phyloP scores from a whole-genome alignment of 345 rosid genomes.

The Viola odorata region DNA sequence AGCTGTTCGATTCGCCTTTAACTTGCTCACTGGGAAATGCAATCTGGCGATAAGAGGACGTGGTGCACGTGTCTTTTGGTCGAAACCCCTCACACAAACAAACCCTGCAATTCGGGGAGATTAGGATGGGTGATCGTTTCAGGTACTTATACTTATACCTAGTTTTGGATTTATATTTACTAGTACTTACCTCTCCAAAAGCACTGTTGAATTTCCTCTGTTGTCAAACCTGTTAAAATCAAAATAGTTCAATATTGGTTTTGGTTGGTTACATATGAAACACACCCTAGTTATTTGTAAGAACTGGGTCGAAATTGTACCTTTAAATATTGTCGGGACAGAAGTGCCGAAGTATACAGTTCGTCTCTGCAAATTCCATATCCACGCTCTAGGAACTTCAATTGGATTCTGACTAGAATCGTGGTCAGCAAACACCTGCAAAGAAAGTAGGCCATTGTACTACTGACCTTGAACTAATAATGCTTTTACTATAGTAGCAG shows the following conservation, averaged over 20 bases:
- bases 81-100: constrained; percentile 90
- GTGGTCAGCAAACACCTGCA: constrained; percentile 34
- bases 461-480: neutral
- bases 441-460: neutral
- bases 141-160: neutral
- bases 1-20: constrained; percentile 16
- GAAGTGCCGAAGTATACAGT: constrained; percentile 28
- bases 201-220: constrained; percentile 80
- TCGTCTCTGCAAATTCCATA: constrained; percentile 23
- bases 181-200: constrained; percentile 76
- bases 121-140: neutral
- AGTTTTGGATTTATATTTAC: neutral
- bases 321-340: constrained; percentile 26
- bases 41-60: constrained; percentile 76
- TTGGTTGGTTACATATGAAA: neutral
- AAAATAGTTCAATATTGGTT: neutral
- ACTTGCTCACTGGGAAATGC: constrained; percentile 63
- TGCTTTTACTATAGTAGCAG: neutral
- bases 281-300: too few relatives aligned
- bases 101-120: constrained; percentile 43
- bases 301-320: constrained; percentile 3
- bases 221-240: constrained; percentile 53
- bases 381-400: constrained; percentile 21
- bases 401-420: constrained; percentile 26
- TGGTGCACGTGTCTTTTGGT: constrained; percentile 68